Conservation (phyloP, 257 asterid genomes). For the Cynanchum wilfordii region DNA sequence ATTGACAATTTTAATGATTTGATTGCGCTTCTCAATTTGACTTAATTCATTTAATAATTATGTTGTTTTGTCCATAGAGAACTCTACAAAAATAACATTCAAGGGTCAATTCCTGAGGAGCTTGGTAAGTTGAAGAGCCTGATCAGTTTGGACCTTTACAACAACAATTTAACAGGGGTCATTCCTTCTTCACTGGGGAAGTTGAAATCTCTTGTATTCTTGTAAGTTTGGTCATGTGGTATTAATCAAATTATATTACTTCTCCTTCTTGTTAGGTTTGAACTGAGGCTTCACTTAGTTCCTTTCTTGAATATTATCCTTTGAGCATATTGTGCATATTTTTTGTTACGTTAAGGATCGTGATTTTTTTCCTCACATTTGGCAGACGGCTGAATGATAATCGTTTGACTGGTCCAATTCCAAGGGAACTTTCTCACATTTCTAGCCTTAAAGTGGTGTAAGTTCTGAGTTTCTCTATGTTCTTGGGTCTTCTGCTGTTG, state of each 20-base stretch:
- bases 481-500: background rate
- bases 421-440: conserved; percentile 48
- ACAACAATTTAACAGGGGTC: conserved; percentile 75
- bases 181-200: conserved; percentile 75
- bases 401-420: conserved; percentile 57
- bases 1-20: background rate
- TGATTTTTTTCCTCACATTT: background rate
- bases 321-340: background rate
- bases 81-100: conserved; percentile 80
- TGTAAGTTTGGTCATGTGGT: conserved; percentile 48
- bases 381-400: conserved; percentile 78
- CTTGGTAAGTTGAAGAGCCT: conserved; percentile 79
- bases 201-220: conserved; percentile 72
- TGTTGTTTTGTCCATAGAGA: conserved; percentile 49
- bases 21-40: background rate
- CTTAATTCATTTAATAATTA: background rate
- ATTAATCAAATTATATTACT: background rate
- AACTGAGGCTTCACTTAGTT: background rate
- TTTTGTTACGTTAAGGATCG: conserved; percentile 9
- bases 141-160: conserved; percentile 89
- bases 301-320: background rate
- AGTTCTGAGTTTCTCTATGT: conserved; percentile 26
- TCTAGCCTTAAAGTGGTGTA: conserved; percentile 82
- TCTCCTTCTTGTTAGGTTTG: background rate
- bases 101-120: conserved; percentile 79